phyloP scores from a whole-genome alignment of 371 early-diverging fungal genomes.

The Blyttiomyces sp. region DNA sequence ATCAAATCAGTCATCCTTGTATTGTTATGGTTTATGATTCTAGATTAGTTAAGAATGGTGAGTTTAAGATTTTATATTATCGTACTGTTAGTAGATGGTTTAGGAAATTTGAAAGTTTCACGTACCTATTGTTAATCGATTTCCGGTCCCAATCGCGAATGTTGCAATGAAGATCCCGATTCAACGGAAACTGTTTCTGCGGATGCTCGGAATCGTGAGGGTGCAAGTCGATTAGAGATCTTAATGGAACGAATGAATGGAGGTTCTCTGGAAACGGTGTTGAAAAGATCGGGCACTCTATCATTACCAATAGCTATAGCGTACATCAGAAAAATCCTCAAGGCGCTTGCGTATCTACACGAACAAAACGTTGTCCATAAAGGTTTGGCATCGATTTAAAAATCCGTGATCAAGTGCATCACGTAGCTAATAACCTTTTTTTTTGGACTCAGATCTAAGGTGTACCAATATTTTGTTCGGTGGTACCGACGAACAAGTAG shows the following conservation, averaged over 20 bases:
- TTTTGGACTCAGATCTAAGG: slow-evolving; percentile 15
- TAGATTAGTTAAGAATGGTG: background rate
- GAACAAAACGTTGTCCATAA: slow-evolving; percentile 32
- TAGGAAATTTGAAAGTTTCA: background rate
- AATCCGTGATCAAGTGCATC: background rate
- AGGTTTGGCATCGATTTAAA: slow-evolving; percentile 12
- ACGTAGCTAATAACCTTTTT: background rate
- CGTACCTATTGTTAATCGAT: slow-evolving; percentile 4
- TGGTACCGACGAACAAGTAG: slow-evolving; percentile 11
- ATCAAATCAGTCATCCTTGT: background rate
- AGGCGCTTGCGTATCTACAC: slow-evolving; percentile 30
- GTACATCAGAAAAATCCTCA: slow-evolving; percentile 25
- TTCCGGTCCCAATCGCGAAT: slow-evolving; percentile 4
- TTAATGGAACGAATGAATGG: slow-evolving; percentile 20
- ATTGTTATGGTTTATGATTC: background rate
- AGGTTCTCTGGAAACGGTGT: slow-evolving; percentile 19
- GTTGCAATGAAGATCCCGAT: no score
- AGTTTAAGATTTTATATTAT: background rate
- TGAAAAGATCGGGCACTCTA: slow-evolving; percentile 25
- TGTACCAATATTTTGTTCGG: slow-evolving; percentile 20
- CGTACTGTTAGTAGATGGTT: background rate
- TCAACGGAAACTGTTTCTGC: slow-evolving; percentile 1
- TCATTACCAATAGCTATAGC: slow-evolving; percentile 13
- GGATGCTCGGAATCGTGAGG: background rate
- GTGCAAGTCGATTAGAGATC: slow-evolving; percentile 15